Percentiles rank a stretch among this genome's conserved stretches.
phyloP scores from a whole-genome alignment of 129 eudicot species.

The Saussurea involucrata region DNA sequence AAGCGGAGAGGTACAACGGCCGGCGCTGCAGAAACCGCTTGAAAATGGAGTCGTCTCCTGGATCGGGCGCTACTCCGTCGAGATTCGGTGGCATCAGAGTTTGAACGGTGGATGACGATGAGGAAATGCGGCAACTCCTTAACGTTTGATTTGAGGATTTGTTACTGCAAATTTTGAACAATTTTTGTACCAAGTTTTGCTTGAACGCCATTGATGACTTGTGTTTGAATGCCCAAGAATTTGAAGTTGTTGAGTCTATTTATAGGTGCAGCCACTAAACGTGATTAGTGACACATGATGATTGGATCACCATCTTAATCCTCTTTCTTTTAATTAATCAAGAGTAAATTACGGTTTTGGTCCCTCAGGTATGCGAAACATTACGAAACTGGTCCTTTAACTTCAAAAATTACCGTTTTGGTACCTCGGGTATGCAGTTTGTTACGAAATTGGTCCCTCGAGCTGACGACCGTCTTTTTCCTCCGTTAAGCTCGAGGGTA shows the following conservation, averaged over 20 bases:
- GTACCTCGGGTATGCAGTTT: too few species aligned
- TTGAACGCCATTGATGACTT: slow-evolving; percentile 69
- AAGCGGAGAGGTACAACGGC: slow-evolving; percentile 27
- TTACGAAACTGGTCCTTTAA: too few species aligned
- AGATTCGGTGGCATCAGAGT: slow-evolving; percentile 29
- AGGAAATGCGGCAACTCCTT: slow-evolving; percentile 43
- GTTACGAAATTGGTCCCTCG: too few species aligned
- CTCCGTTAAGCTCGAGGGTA: too few species aligned
- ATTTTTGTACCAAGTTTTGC: slow-evolving; percentile 45
- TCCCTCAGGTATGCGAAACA: too few species aligned
- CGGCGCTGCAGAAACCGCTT: slow-evolving; percentile 43
- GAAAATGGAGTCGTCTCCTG: slow-evolving; percentile 41
- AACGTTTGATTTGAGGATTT: slow-evolving; percentile 38
- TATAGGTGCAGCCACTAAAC: slow-evolving; percentile 26
- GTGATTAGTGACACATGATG: neutral
- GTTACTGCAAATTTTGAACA: slow-evolving; percentile 29
- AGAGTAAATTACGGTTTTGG: too few species aligned
- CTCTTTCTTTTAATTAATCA: neutral
- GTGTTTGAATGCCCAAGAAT: neutral
- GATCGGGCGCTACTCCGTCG: slow-evolving; percentile 32
- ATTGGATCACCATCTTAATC: neutral
- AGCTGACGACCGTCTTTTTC: too few species aligned
- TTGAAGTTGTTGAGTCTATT: slow-evolving; percentile 1
- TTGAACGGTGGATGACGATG: slow-evolving; percentile 36
- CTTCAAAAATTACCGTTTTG: too few species aligned